A percentile compares a stretch with the other conserved stretches of the same genome.
phyloP scores from a whole-genome alignment of 2,329 filamentous ascomycete genomes.

The Stagonosporopsis chrysanthemi region DNA sequence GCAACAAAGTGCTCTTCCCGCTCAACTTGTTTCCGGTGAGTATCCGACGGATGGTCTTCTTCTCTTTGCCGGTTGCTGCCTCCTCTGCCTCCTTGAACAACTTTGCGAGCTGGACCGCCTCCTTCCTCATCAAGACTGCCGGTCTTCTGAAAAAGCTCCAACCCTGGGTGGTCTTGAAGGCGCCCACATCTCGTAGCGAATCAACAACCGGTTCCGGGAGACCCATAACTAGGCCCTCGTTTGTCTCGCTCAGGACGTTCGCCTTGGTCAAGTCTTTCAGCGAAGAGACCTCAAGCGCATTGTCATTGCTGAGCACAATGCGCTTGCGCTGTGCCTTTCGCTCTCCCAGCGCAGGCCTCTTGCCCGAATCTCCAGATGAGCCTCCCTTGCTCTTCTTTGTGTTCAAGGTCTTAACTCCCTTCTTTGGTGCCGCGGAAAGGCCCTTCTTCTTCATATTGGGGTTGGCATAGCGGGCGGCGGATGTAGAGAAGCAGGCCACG shows the following conservation, averaged over 20 bases:
- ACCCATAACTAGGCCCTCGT: slow-evolving; percentile 71
- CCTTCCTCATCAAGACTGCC: slow-evolving; percentile 76
- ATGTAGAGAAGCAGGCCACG: slow-evolving; percentile 47
- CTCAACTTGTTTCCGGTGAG: slow-evolving; percentile 75
- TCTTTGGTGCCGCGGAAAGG: slow-evolving; percentile 40
- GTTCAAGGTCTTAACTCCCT: slow-evolving; percentile 50
- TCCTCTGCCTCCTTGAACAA: slow-evolving; percentile 60
- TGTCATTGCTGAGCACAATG: slow-evolving; percentile 92
- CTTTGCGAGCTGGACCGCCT: slow-evolving; percentile 76
- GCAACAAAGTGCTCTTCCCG: slow-evolving; percentile 86
- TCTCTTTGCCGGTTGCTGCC: slow-evolving; percentile 58
- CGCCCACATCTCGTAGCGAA: slow-evolving; percentile 80
- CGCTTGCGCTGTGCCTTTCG: slow-evolving; percentile 86
- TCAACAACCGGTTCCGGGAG: slow-evolving; percentile 77
- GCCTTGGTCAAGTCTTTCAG: slow-evolving; percentile 69
- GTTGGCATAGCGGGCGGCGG: slow-evolving; percentile 37
- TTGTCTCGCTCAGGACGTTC: slow-evolving; percentile 50
- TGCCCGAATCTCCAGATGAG: slow-evolving; percentile 49
- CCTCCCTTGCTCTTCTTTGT: slow-evolving; percentile 55
- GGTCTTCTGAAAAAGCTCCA: slow-evolving; percentile 89
- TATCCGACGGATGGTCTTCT: slow-evolving; percentile 69
- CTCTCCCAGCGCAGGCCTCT: slow-evolving; percentile 75
- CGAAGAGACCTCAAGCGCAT: slow-evolving; percentile 79
- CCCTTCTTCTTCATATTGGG: slow-evolving; percentile 38
- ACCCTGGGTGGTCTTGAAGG: slow-evolving; percentile 88